Base-by-base conservation (phyloP, 1,284 basidiomycete species). In the Rugosomyces carneus region DNA sequence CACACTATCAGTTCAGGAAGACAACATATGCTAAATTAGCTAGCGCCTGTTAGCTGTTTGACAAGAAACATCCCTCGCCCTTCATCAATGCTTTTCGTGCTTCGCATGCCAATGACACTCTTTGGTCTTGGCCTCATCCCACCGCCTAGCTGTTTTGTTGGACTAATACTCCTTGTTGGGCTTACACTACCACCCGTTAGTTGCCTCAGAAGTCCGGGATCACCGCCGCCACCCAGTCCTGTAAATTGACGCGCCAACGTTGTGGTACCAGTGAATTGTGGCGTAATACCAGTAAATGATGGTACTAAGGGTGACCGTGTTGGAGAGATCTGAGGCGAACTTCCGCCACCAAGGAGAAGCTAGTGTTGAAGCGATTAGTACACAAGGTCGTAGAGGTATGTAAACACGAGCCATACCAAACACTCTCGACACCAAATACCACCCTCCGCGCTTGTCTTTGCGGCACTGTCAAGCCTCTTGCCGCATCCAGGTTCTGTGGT, bases 401-500 rank as follows among this genome's bases (percentile, higher is more conserved):
- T 6, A 19, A 11, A 29, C 16, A 16, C 26, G 24, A 41, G 18
- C 65, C 76, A 65, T 59, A 90, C 89, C 59, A 82, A 68, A 61
- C 88, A 91, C 62, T 88, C 86, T 53, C 87, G 72, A 62, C 88
- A 91, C 84, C 86, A 90, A 21, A 89, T 77, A 6, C 76, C 73
- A 1, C 84, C 84, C 36, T 82, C 76, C 11, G 64, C 67, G 58
- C 83, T 83, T 19, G 69, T 73, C 64, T 86, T 90, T n/a, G 88
- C 88, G 15, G 80, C 86, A 54, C 83, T 86, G 59, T 91, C 88
- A 18, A 91, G 63, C 54, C 76, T 80, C 68, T 90, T 90, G 10
- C 85, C 83, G 57, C 88, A 91, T 6, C 88, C 87, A 9, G 85
- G 80, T 49, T 76, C 74, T 31, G 71, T 74, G 39, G 72, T 72